These are phyloP conservation scores for Lactifluus rugatus DNA, from an alignment of 768 basidiomycete genomes.

Conservation along the genomic window DNA sequence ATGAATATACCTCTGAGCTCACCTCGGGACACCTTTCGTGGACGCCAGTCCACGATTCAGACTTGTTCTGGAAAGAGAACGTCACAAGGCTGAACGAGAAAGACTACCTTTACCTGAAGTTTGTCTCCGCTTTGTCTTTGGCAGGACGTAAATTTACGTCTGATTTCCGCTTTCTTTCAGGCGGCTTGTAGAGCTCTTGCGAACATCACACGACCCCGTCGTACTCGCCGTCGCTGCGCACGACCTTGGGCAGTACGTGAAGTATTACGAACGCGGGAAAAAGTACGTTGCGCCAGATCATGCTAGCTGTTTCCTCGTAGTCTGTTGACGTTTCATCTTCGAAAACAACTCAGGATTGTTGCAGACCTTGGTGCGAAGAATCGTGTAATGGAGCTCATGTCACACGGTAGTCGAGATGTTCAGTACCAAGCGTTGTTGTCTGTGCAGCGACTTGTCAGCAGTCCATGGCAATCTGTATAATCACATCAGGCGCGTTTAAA, in stretches of 20 bases:
- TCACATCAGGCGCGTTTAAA: background rate
- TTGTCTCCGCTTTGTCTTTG: background rate
- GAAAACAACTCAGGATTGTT: slow-evolving; percentile 43
- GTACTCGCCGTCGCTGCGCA: slow-evolving; percentile 89
- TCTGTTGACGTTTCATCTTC: background rate
- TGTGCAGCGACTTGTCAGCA: slow-evolving; percentile 86
- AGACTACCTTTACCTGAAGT: slow-evolving; percentile 82
- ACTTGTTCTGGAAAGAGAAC: slow-evolving; percentile 98
- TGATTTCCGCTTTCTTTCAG: slow-evolving; percentile 32
- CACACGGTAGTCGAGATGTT: slow-evolving; percentile 78
- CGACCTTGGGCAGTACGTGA: slow-evolving; percentile 91
- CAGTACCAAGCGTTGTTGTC: slow-evolving; percentile 86
- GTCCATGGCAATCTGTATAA: slow-evolving; percentile 63
- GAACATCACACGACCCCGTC: slow-evolving; percentile 56
- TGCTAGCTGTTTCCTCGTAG: background rate
- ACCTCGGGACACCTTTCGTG: slow-evolving; percentile 85
- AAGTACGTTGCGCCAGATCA: slow-evolving; percentile 44
- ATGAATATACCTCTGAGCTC: slow-evolving; percentile 90
- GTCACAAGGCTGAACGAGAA: slow-evolving; percentile 77
- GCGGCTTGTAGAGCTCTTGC: slow-evolving; percentile 61
- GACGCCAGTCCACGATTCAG: slow-evolving; percentile 94
- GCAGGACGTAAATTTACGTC: background rate
- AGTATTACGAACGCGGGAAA: slow-evolving; percentile 84
- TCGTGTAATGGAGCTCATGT: slow-evolving; percentile 87
- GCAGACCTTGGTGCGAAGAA: slow-evolving; percentile 82